Percentiles rank a stretch among this genome's conserved stretches.
Evolutionary conservation across 495 filamentous ascomycete species (phyloP).

Genomic region (Podospora australis): DNA sequence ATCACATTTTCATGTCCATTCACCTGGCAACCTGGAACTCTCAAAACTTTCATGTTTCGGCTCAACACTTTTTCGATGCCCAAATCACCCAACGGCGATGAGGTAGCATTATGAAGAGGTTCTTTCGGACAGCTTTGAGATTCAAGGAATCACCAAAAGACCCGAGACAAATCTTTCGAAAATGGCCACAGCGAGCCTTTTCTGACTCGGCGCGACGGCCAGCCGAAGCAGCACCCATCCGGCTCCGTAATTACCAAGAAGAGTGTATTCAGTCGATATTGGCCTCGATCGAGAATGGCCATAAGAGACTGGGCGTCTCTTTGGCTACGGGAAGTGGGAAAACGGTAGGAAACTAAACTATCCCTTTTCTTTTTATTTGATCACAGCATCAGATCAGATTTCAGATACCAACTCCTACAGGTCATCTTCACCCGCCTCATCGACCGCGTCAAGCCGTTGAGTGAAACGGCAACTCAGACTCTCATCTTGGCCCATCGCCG

Average conservation of each 20-base stretch:
- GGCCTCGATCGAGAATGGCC: constrained; percentile 59
- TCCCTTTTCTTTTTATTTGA: not conserved
- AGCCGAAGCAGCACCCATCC: constrained; percentile 27
- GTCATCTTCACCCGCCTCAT: constrained; percentile 98
- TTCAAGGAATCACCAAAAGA: not conserved
- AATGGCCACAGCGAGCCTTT: not conserved
- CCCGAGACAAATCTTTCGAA: not conserved
- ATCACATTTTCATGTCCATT: too few relatives aligned
- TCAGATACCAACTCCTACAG: not conserved
- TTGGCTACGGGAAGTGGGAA: constrained; percentile 91
- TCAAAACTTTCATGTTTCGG: too few relatives aligned
- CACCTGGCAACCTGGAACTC: too few relatives aligned
- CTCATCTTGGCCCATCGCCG: constrained; percentile 87
- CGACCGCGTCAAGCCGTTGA: constrained; percentile 58
- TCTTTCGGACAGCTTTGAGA: not conserved
- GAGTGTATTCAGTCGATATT: constrained; percentile 88
- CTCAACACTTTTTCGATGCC: too few relatives aligned
- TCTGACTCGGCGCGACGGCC: not conserved
- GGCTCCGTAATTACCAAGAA: constrained; percentile 72
- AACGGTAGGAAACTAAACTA: constrained; percentile 61
- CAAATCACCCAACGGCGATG: not conserved
- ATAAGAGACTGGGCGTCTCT: constrained; percentile 79
- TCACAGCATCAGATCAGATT: too few relatives aligned
- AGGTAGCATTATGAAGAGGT: not conserved
- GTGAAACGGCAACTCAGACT: constrained; percentile 59